Conservation (phyloP, 1,284 basidiomycete genomes). For the Apiotrichum mycotoxinovorans region DNA sequence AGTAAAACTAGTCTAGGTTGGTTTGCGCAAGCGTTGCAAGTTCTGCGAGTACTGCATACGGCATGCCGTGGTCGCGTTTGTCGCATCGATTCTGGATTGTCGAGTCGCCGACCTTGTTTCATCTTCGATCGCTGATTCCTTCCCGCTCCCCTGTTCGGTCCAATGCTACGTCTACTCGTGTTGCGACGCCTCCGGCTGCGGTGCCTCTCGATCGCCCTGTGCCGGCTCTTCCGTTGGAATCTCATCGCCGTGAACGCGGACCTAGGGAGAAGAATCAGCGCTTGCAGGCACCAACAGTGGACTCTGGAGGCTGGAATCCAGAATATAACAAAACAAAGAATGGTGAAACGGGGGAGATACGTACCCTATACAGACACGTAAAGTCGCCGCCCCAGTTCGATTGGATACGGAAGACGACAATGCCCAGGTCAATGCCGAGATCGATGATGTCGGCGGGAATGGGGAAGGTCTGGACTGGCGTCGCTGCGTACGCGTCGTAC, state of each 20-base stretch:
- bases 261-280: no score
- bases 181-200: neutral
- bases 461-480: slow-evolving; percentile 81
- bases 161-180: neutral
- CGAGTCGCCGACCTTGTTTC: no score
- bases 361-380: slow-evolving; percentile 85
- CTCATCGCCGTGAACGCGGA: slow-evolving; percentile 2
- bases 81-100: no score
- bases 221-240: neutral
- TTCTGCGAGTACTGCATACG: no score
- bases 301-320: no score
- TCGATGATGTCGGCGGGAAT: slow-evolving; percentile 63
- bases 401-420: slow-evolving; percentile 72
- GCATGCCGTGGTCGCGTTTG: no score
- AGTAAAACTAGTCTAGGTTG: no score
- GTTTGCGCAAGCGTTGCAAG: no score
- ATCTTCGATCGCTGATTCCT: no score
- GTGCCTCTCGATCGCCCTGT: neutral
- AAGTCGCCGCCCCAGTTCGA: slow-evolving; percentile 85
- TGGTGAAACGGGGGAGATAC: slow-evolving; percentile 18
- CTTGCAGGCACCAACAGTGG: no score
- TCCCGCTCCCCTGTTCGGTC: no score
- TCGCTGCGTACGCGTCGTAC: slow-evolving; percentile 68
- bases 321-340: no score
- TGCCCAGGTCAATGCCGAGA: slow-evolving; percentile 70